Percentiles rank a stretch among this genome's conserved stretches.
Conservation (phyloP, 179 eudicot species). For the Spergularia azorica region DNA sequence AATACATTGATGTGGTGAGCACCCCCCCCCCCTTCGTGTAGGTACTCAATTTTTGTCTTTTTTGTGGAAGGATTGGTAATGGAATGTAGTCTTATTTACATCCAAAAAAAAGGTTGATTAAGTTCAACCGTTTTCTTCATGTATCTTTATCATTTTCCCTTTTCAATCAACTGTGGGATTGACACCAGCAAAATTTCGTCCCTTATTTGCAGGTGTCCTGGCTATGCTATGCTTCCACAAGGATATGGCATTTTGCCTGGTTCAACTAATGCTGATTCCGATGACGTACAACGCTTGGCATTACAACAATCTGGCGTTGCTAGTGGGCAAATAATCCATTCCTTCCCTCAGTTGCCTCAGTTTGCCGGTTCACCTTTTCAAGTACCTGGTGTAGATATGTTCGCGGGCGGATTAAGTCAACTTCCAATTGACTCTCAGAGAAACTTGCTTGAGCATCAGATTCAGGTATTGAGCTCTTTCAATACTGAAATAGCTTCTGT, state of each 20-base stretch:
- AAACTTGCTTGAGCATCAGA: conserved; percentile 60
- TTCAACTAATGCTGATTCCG: conserved; percentile 32
- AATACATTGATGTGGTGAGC: conserved; percentile 65
- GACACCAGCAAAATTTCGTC: background rate
- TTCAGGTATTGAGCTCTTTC: conserved; percentile 55
- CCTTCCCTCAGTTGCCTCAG: conserved; percentile 46
- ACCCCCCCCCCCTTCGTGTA: background rate
- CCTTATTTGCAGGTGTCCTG: conserved; percentile 61
- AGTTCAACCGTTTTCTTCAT: no score
- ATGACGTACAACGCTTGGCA: conserved; percentile 33
- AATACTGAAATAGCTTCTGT: background rate
- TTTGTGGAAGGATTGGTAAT: no score
- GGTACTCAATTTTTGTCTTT: no score
- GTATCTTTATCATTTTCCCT: no score
- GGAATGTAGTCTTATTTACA: no score
- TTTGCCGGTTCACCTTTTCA: conserved; percentile 38
- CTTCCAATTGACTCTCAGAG: conserved; percentile 46
- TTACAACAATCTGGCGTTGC: conserved; percentile 40
- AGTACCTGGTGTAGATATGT: conserved; percentile 37
- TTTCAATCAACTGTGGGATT: no score
- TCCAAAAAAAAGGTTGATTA: background rate
- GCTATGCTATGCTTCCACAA: conserved; percentile 61
- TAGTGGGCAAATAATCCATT: conserved; percentile 37
- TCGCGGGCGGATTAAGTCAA: conserved; percentile 32
- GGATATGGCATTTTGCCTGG: conserved; percentile 33